Percentiles rank a stretch among this genome's conserved stretches.
Conservation (phyloP, 2,329 filamentous ascomycete genomes). For the Chrysosphaeria jannelii region DNA sequence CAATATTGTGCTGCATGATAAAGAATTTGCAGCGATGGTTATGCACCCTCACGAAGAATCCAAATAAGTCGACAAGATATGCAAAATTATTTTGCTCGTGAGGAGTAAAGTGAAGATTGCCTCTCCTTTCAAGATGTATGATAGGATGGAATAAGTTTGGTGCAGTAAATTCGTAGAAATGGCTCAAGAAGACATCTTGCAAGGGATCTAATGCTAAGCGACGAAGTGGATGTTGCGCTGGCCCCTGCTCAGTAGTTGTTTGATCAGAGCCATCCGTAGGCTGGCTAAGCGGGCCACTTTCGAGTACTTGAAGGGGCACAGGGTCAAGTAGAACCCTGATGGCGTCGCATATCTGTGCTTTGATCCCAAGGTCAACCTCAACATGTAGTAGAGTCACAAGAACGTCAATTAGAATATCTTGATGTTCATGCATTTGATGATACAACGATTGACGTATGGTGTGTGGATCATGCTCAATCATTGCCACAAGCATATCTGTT, state of each 20-base stretch:
- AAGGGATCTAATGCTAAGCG: slow-evolving; percentile 31
- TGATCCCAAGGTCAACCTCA: slow-evolving; percentile 79
- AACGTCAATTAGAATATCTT: slow-evolving; percentile 64
- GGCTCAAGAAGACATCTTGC: slow-evolving; percentile 58
- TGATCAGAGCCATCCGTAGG: no score
- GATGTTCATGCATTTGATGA: slow-evolving; percentile 66
- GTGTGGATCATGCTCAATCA: slow-evolving; percentile 84
- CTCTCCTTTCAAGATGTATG: slow-evolving; percentile 41
- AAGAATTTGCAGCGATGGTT: slow-evolving; percentile 67
- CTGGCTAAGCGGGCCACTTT: slow-evolving; percentile 6
- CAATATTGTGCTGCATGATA: slow-evolving; percentile 50
- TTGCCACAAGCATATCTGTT: slow-evolving; percentile 72
- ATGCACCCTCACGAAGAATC: slow-evolving; percentile 81
- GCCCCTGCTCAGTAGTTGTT: no score
- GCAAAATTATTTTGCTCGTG: slow-evolving; percentile 74
- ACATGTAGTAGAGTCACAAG: slow-evolving; percentile 74
- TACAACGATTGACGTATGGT: slow-evolving; percentile 89
- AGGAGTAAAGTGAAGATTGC: slow-evolving; percentile 40
- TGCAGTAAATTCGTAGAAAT: slow-evolving; percentile 87
- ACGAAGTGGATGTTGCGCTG: no score
- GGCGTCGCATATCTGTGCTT: slow-evolving; percentile 81
- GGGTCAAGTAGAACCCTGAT: slow-evolving; percentile 79
- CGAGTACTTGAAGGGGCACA: slow-evolving; percentile 19
- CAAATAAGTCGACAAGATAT: slow-evolving; percentile 75
- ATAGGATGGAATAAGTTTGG: slow-evolving; percentile 69